These are phyloP conservation scores for Arachis stenosperma DNA, from an alignment of 306 rosid species.

Conservation along the genomic window DNA sequence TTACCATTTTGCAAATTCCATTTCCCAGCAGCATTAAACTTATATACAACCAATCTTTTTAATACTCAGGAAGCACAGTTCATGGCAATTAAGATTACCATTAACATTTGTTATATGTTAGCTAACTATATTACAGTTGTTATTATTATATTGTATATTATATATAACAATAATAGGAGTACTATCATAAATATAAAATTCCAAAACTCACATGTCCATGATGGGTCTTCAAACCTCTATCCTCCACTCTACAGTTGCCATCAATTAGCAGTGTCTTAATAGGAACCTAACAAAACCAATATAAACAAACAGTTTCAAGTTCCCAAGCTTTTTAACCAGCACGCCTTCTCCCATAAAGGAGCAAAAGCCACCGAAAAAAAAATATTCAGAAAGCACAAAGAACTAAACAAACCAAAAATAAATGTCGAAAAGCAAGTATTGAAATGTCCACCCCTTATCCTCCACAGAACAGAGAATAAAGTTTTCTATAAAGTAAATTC, in stretches of 20 bases:
- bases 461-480: not conserved
- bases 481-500: constrained; percentile 29
- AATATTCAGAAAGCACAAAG: constrained; percentile 25
- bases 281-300: constrained; percentile 70
- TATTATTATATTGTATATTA: not conserved
- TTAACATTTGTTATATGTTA: too few species aligned
- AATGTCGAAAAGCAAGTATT: constrained; percentile 15
- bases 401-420: not conserved
- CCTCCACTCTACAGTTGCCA: constrained; percentile 99
- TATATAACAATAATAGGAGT: not conserved
- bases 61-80: not conserved
- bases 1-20: constrained; percentile 9
- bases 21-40: constrained; percentile 27
- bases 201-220: constrained; percentile 89
- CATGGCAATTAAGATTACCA: not conserved
- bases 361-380: constrained; percentile 20
- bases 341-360: constrained; percentile 28
- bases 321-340: constrained; percentile 16
- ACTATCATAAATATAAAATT: constrained; percentile 29
- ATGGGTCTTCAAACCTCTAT: constrained; percentile 98
- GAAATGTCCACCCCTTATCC: constrained; percentile 5
- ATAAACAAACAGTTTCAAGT: constrained; percentile 30
- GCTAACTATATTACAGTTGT: too few species aligned
- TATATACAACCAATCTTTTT: constrained; percentile 19
- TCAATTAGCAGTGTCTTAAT: constrained; percentile 85